Conservation (phyloP, 2,329 filamentous ascomycete species). For the Microdochium paspali region DNA sequence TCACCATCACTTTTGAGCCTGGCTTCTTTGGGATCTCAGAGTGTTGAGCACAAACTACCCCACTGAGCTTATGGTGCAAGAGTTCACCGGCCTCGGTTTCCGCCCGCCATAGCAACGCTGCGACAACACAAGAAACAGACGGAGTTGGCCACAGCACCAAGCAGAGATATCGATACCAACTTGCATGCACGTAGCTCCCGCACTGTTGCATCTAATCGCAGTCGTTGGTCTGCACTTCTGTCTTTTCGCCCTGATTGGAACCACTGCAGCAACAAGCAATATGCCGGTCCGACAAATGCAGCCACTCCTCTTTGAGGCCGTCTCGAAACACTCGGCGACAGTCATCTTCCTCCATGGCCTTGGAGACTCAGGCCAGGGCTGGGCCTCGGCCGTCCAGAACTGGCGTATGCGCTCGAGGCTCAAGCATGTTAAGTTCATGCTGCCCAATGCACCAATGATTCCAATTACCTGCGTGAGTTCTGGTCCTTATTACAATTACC, state of each 20-base stretch:
- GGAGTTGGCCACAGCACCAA: no score
- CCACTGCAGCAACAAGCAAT: background rate
- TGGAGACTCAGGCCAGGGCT: conserved; percentile 72
- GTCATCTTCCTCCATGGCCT: conserved; percentile 92
- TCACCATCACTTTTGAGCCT: no score
- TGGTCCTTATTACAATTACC: background rate
- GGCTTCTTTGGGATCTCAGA: no score
- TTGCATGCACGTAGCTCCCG: background rate
- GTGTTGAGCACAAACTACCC: no score
- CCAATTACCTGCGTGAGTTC: conserved; percentile 71
- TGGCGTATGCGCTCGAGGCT: conserved; percentile 75
- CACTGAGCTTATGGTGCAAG: no score
- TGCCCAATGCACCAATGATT: conserved; percentile 82
- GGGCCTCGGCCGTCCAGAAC: conserved; percentile 77
- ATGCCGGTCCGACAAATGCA: conserved; percentile 10
- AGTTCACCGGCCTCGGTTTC: no score
- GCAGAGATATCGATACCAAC: background rate
- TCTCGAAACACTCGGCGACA: conserved; percentile 69
- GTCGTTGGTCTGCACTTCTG: background rate
- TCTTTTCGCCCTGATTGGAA: background rate
- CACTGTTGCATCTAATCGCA: background rate
- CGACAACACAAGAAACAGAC: background rate
- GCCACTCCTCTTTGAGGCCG: conserved; percentile 18
- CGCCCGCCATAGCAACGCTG: no score
- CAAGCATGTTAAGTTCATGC: conserved; percentile 84